Evolutionary conservation across 169 alveolate species (phyloP), one percentile per base, ranked within the genome.

Genomic region (Plasmodium gonderi): DNA sequence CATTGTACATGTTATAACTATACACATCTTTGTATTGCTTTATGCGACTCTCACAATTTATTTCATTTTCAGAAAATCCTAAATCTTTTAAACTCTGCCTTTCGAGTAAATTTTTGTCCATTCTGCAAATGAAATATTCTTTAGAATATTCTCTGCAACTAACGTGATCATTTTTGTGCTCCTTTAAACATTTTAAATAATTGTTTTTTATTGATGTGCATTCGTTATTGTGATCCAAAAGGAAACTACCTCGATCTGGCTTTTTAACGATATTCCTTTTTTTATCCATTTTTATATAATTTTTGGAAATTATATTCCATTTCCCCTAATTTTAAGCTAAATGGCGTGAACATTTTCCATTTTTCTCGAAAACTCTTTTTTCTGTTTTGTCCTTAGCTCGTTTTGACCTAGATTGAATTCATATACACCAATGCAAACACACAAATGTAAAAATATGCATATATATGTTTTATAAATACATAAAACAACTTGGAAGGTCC

Each of bases 161-260:
- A 47, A 92, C 51, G 20, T 92, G 92, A 42, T 92, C 95, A 80
- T 92, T 79, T 14, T 40, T 49, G 67, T 87, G 81, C 20, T 82
- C 90, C 75, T 92, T 82, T 26, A 92, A 83, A 31, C 95, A 92
- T 69, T 76, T 72, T 51, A 92, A 74, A 77, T 92, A 92, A 60
- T 76, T 68, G 33, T 92, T 44, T 83, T 87, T 80, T 44, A 72
- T 75, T 77, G 90, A 60, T 38, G 91, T 93, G 54, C 95, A 92
- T 36, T 92, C 95, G 33, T 47, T 81, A 31, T 79, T 87, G 38
- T 92, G 95, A 90, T 92, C 95, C 23, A 92, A 40, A 47, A 78
- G 87, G 75, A 92, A 92, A 60, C 90, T 76, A n/a, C 95, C 95
- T 26, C 94, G 38, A 26, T 92, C 95, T 12, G 95, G 95, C 82